These are phyloP conservation scores for Trichophaea hybrida DNA, from an alignment of 2,329 filamentous ascomycete genomes.

Conservation along the genomic window DNA sequence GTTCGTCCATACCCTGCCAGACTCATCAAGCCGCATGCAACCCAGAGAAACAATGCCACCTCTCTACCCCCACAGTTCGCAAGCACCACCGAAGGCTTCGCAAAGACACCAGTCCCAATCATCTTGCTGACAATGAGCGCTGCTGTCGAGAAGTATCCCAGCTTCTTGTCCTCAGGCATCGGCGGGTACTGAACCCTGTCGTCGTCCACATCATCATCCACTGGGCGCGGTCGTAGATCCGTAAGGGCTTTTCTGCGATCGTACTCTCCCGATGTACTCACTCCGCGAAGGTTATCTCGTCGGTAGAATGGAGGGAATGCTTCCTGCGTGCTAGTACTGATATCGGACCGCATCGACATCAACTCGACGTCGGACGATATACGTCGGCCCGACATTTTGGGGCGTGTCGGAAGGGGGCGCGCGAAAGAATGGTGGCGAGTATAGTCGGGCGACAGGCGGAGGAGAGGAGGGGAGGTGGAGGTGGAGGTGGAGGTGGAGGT, in stretches of 20 bases:
- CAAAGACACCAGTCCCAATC: constrained; percentile 24
- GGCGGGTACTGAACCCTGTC: constrained; percentile 18
- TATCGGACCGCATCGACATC: background rate
- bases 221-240: background rate
- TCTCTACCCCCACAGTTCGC: constrained; percentile 26
- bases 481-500: background rate
- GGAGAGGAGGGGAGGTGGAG: background rate
- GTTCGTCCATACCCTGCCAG: constrained; percentile 31
- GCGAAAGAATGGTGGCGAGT: background rate
- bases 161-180: constrained; percentile 17
- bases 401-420: background rate
- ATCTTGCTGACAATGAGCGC: constrained; percentile 24
- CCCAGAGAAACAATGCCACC: constrained; percentile 37
- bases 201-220: constrained; percentile 3
- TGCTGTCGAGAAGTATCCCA: constrained; percentile 17
- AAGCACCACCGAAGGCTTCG: constrained; percentile 19
- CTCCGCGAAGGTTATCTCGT: background rate
- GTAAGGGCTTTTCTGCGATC: background rate
- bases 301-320: constrained; percentile 16
- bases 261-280: background rate
- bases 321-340: background rate
- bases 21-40: constrained; percentile 37
- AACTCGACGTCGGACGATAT: constrained; percentile 10
- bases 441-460: background rate
- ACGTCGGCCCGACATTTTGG: background rate